Conservation (phyloP, 2,329 filamentous ascomycete species). For the Nemania sp. region DNA sequence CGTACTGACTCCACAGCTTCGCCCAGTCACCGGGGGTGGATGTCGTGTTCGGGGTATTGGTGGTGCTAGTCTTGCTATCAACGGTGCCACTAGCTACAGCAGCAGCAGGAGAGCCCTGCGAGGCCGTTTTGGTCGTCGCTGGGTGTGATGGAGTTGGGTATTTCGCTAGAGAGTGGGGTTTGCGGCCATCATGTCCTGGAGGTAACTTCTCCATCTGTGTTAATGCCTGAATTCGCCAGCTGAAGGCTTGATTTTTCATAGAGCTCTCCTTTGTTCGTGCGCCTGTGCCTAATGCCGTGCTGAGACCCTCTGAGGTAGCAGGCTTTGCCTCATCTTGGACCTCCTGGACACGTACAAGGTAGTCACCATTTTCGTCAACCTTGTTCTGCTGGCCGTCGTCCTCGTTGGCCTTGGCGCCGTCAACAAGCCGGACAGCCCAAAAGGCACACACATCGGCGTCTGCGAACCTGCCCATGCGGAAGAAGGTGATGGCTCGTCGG, state of each 20-base stretch:
- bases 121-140: slow-evolving; percentile 36
- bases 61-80: background rate
- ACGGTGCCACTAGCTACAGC: background rate
- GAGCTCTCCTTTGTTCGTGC: slow-evolving; percentile 44
- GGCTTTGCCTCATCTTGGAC: slow-evolving; percentile 44
- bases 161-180: slow-evolving; percentile 56
- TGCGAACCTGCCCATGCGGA: slow-evolving; percentile 75
- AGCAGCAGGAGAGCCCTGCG: slow-evolving; percentile 23
- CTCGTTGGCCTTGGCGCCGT: slow-evolving; percentile 54
- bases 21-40: slow-evolving; percentile 37
- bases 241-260: slow-evolving; percentile 56
- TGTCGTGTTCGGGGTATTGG: slow-evolving; percentile 2
- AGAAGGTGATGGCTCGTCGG: slow-evolving; percentile 80
- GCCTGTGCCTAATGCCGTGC: slow-evolving; percentile 39
- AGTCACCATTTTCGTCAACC: slow-evolving; percentile 62
- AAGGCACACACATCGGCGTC: slow-evolving; percentile 79
- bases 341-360: slow-evolving; percentile 56
- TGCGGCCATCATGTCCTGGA: slow-evolving; percentile 59
- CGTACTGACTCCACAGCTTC: slow-evolving; percentile 42
- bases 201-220: slow-evolving; percentile 59
- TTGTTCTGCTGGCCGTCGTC: slow-evolving; percentile 54
- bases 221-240: slow-evolving; percentile 63
- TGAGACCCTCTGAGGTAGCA: slow-evolving; percentile 39
- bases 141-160: slow-evolving; percentile 49
- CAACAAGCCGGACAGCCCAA: slow-evolving; percentile 62